Conservation (phyloP, 257 asterid genomes). For the Eustoma russellianum region DNA sequence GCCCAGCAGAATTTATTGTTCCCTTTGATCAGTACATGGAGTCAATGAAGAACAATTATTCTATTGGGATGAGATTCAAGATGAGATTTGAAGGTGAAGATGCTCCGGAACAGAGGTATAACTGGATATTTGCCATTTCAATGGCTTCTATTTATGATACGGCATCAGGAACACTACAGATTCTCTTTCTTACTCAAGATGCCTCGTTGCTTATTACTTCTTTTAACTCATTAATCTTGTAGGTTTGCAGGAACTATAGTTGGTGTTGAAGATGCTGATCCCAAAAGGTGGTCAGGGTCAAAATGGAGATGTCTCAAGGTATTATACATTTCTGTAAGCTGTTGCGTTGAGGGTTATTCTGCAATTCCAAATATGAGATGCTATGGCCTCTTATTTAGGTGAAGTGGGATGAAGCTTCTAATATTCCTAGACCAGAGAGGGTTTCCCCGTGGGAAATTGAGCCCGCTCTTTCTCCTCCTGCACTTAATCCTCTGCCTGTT, state of each 20-base stretch:
- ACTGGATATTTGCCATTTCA: not conserved
- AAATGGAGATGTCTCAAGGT: conserved; percentile 97
- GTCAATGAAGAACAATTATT: conserved; percentile 51
- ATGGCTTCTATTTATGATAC: not conserved
- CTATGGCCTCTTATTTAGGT: conserved; percentile 38
- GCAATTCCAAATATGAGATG: not conserved
- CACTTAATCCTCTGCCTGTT: conserved; percentile 64
- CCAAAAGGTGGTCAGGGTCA: conserved; percentile 65
- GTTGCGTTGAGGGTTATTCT: not conserved
- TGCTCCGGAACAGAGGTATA: conserved; percentile 92
- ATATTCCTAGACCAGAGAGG: conserved; percentile 77
- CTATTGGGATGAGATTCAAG: conserved; percentile 89
- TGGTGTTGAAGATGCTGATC: conserved; percentile 73
- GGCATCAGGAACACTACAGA: not conserved
- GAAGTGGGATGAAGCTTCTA: conserved; percentile 85
- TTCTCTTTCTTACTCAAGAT: not conserved
- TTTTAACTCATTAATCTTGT: conserved; percentile 6
- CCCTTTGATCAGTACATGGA: conserved; percentile 77
- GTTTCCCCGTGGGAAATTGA: conserved; percentile 95
- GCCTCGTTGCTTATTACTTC: not conserved
- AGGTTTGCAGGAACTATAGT: conserved; percentile 91
- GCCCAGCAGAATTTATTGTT: conserved; percentile 79
- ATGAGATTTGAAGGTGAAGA: conserved; percentile 99
- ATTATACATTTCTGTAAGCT: conserved; percentile 1
- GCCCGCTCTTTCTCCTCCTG: conserved; percentile 75